Base-by-base conservation (phyloP, 306 rosid genomes). In the Castanea mollissima region DNA sequence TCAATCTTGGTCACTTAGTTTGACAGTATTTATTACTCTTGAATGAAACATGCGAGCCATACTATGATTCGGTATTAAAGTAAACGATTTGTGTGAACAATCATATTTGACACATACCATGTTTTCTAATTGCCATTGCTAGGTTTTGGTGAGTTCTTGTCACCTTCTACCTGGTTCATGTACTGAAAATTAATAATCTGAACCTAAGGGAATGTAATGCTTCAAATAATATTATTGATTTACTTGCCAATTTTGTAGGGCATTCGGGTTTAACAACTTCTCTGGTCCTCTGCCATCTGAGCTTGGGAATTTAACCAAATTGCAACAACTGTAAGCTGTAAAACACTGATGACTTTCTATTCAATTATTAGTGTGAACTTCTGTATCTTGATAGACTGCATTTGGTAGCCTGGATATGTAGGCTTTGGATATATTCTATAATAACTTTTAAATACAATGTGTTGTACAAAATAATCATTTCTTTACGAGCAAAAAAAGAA, bases 241-340 rank as follows among this genome's bases (percentile, higher is more conserved):
- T 71, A 49, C 20, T 77, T 77, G 19, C 60, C 59, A 72, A 67
- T 79, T 71, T 79, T 87, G 75, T 74, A 94, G 98, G 75, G 52
- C 67, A 49, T 72, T 88, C 32, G 71, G 69, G 68, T 59, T 93
- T 74, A 94, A 92, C 90, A 94, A 87, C 75, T 92, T 92, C 75
- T 83, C 91, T 23, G 97, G 97, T 41, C 49, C 97, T 82, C 85
- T 94, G 23, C 97, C 98, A 55, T 65, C 88, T 49, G 97, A 92
- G 81, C 90, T 94, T 13, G 98, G 98, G 59, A 78, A 81, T 16
- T 78, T 92, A 23, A 31, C 75, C 32, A 85, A 88, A 77, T 51
- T 94, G 32, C 23, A 84, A 49, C 70, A 88, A 68, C 74, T 94
- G 97, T 92, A 81, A 91, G 93, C 75, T 65, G 27, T 79, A 69